These are phyloP conservation scores for Trapa incisa DNA, from an alignment of 345 rosid species.

Conservation along the genomic window DNA sequence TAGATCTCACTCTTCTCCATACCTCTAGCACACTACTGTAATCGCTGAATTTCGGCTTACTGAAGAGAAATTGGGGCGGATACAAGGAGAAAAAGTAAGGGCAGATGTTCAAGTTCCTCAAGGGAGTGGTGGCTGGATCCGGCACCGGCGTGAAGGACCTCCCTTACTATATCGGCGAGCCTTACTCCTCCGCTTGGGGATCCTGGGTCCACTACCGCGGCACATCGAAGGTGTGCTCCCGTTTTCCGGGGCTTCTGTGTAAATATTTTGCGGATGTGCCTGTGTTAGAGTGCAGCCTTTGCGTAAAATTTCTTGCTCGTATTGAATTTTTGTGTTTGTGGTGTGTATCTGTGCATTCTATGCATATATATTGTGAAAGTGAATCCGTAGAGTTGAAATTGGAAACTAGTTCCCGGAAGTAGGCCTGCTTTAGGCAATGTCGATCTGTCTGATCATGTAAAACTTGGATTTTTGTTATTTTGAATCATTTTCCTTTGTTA, in stretches of 20 bases:
- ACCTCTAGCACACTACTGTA: not conserved
- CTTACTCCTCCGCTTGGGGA: conserved; percentile 87
- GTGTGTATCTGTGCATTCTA: not conserved
- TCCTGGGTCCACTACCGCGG: conserved; percentile 93
- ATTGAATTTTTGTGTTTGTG: not conserved
- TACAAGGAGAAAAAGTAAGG: not conserved
- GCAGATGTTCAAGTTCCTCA: conserved; percentile 79
- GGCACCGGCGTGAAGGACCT: conserved; percentile 92
- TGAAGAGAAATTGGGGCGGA: not conserved
- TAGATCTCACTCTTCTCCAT: too few relatives aligned
- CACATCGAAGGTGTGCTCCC: conserved; percentile 39
- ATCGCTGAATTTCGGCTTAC: not conserved
- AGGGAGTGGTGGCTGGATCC: conserved; percentile 91
- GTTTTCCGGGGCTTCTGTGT: not conserved
- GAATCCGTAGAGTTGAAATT: not conserved
- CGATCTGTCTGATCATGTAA: not conserved
- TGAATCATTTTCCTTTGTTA: not conserved
- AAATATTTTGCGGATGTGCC: too few relatives aligned
- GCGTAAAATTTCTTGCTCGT: not conserved
- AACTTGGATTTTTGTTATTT: not conserved
- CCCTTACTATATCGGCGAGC: conserved; percentile 83
- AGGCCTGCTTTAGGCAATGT: not conserved
- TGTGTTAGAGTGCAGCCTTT: not conserved
- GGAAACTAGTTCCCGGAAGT: not conserved
- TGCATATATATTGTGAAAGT: not conserved